A percentile compares a stretch with the other conserved stretches of the same genome.
phyloP scores from a whole-genome alignment of 805 yeast genomes.

The Kodamaea nitidulidarum region DNA sequence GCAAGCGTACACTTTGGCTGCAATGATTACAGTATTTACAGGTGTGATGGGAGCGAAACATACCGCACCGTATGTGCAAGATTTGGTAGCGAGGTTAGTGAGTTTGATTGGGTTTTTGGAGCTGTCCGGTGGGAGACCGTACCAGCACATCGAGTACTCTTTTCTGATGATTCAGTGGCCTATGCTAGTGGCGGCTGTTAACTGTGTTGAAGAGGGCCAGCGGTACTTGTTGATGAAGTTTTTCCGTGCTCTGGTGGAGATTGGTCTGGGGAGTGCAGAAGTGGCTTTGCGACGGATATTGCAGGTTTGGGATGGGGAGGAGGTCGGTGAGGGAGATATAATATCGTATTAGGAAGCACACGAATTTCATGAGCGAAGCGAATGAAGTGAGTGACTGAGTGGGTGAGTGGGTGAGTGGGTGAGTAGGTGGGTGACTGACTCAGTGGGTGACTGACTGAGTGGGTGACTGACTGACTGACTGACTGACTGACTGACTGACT shows the following conservation, averaged over 20 bases:
- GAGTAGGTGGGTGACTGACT: too few relatives aligned
- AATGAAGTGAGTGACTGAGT: too few relatives aligned
- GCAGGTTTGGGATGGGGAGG: conserved; percentile 25
- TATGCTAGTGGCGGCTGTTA: conserved; percentile 46
- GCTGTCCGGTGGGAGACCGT: conserved; percentile 12
- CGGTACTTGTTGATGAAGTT: conserved; percentile 35
- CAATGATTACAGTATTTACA: conserved; percentile 31
- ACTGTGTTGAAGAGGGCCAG: conserved; percentile 34
- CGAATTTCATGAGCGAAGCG: too few relatives aligned
- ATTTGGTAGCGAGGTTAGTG: conserved; percentile 27
- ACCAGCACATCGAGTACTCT: conserved; percentile 21
- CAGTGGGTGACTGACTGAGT: too few relatives aligned
- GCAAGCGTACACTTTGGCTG: conserved; percentile 39
- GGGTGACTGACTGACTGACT: too few relatives aligned
- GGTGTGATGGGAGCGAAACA: conserved; percentile 27
- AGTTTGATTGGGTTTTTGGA: conserved; percentile 20
- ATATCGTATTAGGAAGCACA: conserved; percentile 35
- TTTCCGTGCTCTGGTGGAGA: conserved; percentile 34
- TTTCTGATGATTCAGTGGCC: conserved; percentile 57
- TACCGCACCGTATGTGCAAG: conserved; percentile 32
- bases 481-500: too few relatives aligned
- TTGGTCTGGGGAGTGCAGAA: conserved; percentile 52
- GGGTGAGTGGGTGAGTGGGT: too few relatives aligned
- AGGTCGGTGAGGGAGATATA: conserved; percentile 25
- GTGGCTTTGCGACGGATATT: conserved; percentile 28